Conservation (phyloP, 148 eudicot species). For the Vaccinium myrtillus region DNA sequence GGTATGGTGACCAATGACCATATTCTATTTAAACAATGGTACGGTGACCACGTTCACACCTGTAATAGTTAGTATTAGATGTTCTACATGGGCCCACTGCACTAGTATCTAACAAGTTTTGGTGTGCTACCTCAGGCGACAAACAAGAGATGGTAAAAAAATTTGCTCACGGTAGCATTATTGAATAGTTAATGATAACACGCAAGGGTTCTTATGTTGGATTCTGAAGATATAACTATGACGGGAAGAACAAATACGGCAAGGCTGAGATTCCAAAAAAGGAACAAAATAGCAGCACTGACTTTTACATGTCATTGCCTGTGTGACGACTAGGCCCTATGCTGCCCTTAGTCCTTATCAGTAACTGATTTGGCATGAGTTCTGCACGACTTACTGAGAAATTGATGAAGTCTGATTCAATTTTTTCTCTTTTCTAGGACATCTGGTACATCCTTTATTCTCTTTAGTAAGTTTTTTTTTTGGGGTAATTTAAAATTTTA, state of each 20-base stretch:
- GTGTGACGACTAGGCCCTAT: not conserved
- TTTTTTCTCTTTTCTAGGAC: not conserved
- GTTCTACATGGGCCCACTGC: no score
- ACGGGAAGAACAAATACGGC: not conserved
- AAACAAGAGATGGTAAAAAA: not conserved
- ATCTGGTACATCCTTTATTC: not conserved
- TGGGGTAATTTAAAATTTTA: no score
- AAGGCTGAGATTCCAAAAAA: not conserved
- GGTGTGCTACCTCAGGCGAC: not conserved
- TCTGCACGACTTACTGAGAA: not conserved
- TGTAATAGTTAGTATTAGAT: no score
- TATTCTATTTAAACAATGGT: no score
- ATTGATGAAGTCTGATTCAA: not conserved
- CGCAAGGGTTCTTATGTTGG: not conserved
- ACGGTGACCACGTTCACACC: no score
- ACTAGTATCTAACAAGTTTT: no score
- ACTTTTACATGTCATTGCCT: not conserved
- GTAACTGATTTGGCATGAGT: not conserved
- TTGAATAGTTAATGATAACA: not conserved
- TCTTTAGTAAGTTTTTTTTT: not conserved
- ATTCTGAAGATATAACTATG: not conserved
- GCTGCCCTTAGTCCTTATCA: not conserved
- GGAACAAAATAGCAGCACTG: not conserved
- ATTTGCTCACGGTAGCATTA: not conserved
- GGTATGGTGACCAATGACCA: no score